A percentile compares a stretch with the other conserved stretches of the same genome.
Conservation (phyloP, 495 filamentous ascomycete species). For the Gamarada debralockiae region DNA sequence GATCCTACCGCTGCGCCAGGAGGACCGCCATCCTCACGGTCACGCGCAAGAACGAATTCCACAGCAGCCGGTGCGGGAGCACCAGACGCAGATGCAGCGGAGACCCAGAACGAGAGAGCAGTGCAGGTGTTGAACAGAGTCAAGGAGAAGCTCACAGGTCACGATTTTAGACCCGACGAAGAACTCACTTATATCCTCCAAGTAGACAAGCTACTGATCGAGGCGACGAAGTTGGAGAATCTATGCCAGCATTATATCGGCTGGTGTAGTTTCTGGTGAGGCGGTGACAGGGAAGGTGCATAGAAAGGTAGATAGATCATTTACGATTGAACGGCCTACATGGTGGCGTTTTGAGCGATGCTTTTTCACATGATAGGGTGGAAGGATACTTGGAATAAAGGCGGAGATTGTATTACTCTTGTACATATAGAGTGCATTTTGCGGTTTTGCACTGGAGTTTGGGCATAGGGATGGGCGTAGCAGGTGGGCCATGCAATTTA, state of each 20-base stretch:
- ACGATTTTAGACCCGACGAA: conserved; percentile 62
- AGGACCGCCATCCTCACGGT: conserved; percentile 45
- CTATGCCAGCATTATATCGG: conserved; percentile 98
- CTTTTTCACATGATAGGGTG: too few species aligned
- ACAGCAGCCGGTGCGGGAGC: conserved; percentile 28
- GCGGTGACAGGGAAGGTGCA: not conserved
- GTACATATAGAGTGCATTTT: conserved; percentile 1
- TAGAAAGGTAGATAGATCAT: not conserved
- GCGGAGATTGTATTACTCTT: not conserved
- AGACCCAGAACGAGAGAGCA: conserved; percentile 89
- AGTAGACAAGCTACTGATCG: conserved; percentile 88
- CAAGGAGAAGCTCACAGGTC: conserved; percentile 86
- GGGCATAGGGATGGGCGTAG: not conserved
- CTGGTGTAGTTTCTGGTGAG: conserved; percentile 89
- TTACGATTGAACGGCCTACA: not conserved
- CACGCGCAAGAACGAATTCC: conserved; percentile 51
- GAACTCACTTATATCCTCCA: conserved; percentile 85
- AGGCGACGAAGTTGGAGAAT: conserved; percentile 96
- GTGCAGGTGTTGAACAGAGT: conserved; percentile 89
- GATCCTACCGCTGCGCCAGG: conserved; percentile 39
- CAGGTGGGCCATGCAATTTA: not conserved
- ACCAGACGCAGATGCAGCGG: conserved; percentile 45
- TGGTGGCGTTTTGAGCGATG: not conserved
- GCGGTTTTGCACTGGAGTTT: not conserved
- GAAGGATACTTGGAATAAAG: too few species aligned